Evolutionary conservation across 2,329 filamentous ascomycete genomes (phyloP), one percentile per base, ranked within the genome.

Genomic region (Xylariaceae sp.): DNA sequence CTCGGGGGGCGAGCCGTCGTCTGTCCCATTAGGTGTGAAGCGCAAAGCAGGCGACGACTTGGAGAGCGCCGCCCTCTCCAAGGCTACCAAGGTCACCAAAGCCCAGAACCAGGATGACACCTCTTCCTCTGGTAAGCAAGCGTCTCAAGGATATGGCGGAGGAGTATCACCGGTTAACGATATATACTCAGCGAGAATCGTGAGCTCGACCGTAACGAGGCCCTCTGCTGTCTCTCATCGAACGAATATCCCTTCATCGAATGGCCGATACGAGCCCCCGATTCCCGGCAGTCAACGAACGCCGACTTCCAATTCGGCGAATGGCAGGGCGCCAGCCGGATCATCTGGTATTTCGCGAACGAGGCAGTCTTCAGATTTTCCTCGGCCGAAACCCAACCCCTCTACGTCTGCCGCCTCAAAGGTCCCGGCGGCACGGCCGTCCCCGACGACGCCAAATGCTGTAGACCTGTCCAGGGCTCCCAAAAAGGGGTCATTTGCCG

Each of bases 401-500:
- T 19, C 38, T 6, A 29, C 43, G 14, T 27, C 34, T 14, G 32
- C 42, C 19, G 35, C 44, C 25, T 37, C 47, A 6, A 54, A 46
- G 32, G 45, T 35, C 5, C 32, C 46, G 18, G 41, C 45, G 14
- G 43, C 49, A 3, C 56, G 43, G 31, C 44, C 49, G 14, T 52
- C 47, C 9, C 49, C 53, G 15, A 51, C 50, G 5, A 49, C 50
- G 5, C 43, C 48, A 8, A 52, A 41, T 9, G 10, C 37, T 6
- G 36, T 47, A n/a, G 46, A 47, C 16, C 40, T 55, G 1, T 51
- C 63, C 4, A 61, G 60, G 37, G 55, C 63, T 3, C 78, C 77
- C 2, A 86, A 86, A 57, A 84, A 82, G 51, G 79, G 81, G 2
- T 83, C 80, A 0, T 89, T 77, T 54, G 75, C 78, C 23, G 82